A percentile compares a stretch with the other conserved stretches of the same genome.
These are phyloP conservation scores for Geosmithia morbida DNA, from an alignment of 2,329 filamentous ascomycete species.

Conservation along the genomic window DNA sequence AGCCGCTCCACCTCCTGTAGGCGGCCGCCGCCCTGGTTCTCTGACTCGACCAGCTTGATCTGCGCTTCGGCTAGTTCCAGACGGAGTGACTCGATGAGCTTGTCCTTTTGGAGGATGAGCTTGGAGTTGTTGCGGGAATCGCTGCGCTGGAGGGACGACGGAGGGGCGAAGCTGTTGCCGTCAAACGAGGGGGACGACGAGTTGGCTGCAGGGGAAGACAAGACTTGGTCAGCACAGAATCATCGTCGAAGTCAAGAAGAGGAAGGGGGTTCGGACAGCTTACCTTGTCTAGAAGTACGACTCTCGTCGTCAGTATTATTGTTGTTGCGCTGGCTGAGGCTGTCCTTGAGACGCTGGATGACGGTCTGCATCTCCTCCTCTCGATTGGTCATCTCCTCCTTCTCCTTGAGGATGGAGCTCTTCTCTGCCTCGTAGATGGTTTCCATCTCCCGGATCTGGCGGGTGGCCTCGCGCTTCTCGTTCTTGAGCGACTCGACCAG, in stretches of 20 bases:
- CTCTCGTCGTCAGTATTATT: constrained; percentile 38
- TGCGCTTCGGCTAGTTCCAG: constrained; percentile 89
- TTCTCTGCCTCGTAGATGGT: constrained; percentile 85
- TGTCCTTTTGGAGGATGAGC: constrained; percentile 86
- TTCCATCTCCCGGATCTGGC: constrained; percentile 83
- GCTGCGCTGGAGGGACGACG: constrained; percentile 71
- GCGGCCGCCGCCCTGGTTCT: constrained; percentile 80
- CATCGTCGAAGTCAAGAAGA: neutral
- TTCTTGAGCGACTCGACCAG: constrained; percentile 67
- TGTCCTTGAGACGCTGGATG: constrained; percentile 86
- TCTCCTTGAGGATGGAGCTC: constrained; percentile 76
- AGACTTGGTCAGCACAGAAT: constrained; percentile 4
- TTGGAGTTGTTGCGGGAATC: constrained; percentile 84
- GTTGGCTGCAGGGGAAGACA: constrained; percentile 23
- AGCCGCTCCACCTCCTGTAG: constrained; percentile 82
- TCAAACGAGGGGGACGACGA: constrained; percentile 51
- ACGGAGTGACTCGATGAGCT: constrained; percentile 82
- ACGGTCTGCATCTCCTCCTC: constrained; percentile 86
- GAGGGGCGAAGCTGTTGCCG: constrained; percentile 69
- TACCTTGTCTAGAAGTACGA: constrained; percentile 43
- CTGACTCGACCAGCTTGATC: constrained; percentile 87
- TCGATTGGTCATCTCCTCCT: constrained; percentile 69
- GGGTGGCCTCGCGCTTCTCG: constrained; percentile 69
- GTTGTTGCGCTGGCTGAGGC: constrained; percentile 58
- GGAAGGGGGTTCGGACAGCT: constrained; percentile 11